Evolutionary conservation across 768 basidiomycete species (phyloP).

Genomic region (Antrodiella citrinella): DNA sequence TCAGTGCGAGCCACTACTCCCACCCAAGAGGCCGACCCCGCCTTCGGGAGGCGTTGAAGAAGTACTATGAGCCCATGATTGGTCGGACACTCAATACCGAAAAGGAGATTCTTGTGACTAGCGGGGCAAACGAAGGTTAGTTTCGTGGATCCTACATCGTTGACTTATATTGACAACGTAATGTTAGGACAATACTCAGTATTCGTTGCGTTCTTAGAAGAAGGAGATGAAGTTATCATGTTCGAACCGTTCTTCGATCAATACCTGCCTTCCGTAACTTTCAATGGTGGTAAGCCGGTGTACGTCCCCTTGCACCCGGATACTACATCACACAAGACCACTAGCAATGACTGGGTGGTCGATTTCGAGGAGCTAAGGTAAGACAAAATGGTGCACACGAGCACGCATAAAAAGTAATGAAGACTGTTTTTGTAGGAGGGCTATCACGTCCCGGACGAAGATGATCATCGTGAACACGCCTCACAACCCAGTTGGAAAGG

Average conservation of each 20-base stretch:
- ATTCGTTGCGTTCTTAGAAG: conserved; percentile 84
- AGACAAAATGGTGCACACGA: too few relatives aligned
- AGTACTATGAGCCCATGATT: conserved; percentile 63
- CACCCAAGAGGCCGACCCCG: conserved; percentile 86
- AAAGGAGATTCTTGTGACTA: conserved; percentile 86
- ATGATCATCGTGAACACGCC: conserved; percentile 95
- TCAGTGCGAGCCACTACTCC: conserved; percentile 78
- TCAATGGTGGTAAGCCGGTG: conserved; percentile 89
- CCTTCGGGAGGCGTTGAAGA: conserved; percentile 80
- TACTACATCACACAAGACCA: conserved; percentile 36
- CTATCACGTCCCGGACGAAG: conserved; percentile 86
- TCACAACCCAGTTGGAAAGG: conserved; percentile 98
- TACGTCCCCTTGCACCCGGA: conserved; percentile 95
- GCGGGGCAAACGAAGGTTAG: conserved; percentile 93
- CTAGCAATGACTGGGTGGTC: conserved; percentile 79
- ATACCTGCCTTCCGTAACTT: conserved; percentile 85
- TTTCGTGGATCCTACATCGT: conserved; percentile 1
- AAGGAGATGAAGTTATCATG: conserved; percentile 96
- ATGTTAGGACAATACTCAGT: conserved; percentile 83
- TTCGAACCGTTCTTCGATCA: conserved; percentile 99
- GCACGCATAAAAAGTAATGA: too few relatives aligned
- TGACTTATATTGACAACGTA: neutral
- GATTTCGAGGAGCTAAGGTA: conserved; percentile 85
- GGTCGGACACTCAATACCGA: conserved; percentile 72
- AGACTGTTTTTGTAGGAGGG: conserved; percentile 46